Evolutionary conservation across 495 filamentous ascomycete genomes (phyloP), one percentile per base, ranked within the genome.

Genomic region (Podospora pseudoanserina): DNA sequence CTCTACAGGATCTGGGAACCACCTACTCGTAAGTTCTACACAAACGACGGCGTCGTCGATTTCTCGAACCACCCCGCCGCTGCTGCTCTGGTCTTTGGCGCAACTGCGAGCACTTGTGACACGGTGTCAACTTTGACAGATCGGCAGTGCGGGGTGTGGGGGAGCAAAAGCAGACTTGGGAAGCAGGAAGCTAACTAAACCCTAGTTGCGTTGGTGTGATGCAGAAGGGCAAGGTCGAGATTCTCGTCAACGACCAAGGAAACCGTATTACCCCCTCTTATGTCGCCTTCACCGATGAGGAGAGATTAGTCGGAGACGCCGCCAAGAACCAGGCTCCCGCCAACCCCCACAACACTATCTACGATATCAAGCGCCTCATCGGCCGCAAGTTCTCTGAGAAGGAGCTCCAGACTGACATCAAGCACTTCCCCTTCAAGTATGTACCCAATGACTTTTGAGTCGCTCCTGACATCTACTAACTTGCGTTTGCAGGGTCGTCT

Each of bases 261-360:
- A 95, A 99, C 89, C 92, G 94, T 83, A 98, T 99, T 71, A 99
- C 94, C 70, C 95, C 95, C 34, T 97, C 94, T 64, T 99, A 97
- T 81, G 96, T 99, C 72, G 96, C 96, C 74, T 99, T 94, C 79
- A 99, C 92, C 79, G 94, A 97, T 75, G 95, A 98, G 70, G 96
- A 98, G 80, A 88, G 96, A 73, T 85, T 99, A 63, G 93, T 99
- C 71, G 96, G 96, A 86, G 96, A 98, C 82, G 94, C 96, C 71
- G 96, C 96, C 67, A 99, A 99, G 91, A 97, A 99, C 84, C 96
- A 98, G 86, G 96, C 93, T 77, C 91, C 96, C 65, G 86, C 92
- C 67, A 98, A 99, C 86, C 96, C 96, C 57, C 79, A 79, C 70
- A 86, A 90, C 69, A 98, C 96, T 56, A 86, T 99, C 77, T 98